Evolutionary conservation across 2,329 filamentous ascomycete genomes (phyloP), one percentile per base, ranked within the genome.

Genomic region (Dactylonectria estremocensis): DNA sequence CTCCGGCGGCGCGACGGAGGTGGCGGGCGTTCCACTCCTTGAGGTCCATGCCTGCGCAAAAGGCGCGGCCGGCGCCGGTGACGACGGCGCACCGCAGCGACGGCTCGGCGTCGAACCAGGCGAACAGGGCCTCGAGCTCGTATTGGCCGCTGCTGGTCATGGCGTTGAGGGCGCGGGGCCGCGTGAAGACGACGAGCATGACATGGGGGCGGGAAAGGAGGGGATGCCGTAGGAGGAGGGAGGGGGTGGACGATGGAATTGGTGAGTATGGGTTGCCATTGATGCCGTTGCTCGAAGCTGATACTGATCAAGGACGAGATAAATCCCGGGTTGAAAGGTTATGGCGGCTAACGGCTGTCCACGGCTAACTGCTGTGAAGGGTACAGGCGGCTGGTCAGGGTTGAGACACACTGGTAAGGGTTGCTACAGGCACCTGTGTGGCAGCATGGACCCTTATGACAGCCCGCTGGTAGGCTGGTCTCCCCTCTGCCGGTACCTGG

Each of bases 1-100:
- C 54, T 3, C 73, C 72, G 52, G 72, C 64, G 22, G 68, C 65
- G 8, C 71, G 72, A 31, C 73, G 70, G 35, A 53, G 55, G 45
- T 75, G 75, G 63, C 74, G 69, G 43, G 72, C 65, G 61, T 75
- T 75, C 73, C 73, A 75, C 69, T 75, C 73, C 10, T 89, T 90
- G 18, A 93, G 83, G 75, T 93, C 91, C 37, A 90, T 90, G 16
- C 91, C 91, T 0, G 90, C 89, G 77, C 90, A 93, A 74, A 93
- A 93, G 0, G 90, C 89, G 10, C 89, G 83, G 0, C 90, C 90
- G 0, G 82, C 80, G 20, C 91, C 91, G 1, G 90, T 92, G 52
- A 93, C 76, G 2, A 93, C 84, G 52, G 88, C 90, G 75, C 88
- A 90, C 52, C 88, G 87, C 53, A 93, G 84, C 1, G 79, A 79